These are phyloP conservation scores for Fonsecaea nubica DNA, from an alignment of 2,329 filamentous ascomycete species.

Conservation along the genomic window DNA sequence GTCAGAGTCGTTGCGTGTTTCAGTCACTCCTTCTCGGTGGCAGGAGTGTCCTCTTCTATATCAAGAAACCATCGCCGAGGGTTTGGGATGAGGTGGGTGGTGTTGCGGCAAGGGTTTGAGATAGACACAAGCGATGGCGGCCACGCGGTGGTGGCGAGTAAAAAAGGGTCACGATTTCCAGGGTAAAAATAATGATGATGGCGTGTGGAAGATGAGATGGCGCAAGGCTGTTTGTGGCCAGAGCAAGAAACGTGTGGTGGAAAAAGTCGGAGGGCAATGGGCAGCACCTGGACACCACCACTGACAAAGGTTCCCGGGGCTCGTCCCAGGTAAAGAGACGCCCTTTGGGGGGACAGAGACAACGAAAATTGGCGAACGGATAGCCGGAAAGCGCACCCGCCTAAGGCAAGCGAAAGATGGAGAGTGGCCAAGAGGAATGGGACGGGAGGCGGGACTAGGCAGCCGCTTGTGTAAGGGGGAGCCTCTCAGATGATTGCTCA, in stretches of 20 bases:
- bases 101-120: not conserved
- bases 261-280: not conserved
- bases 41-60: constrained; percentile 2
- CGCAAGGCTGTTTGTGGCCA: constrained; percentile 13
- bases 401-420: constrained; percentile 14
- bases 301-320: not conserved
- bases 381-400: not conserved
- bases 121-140: not conserved
- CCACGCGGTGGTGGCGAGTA: constrained; percentile 2
- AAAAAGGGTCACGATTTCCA: not conserved
- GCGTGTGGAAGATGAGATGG: constrained; percentile 6
- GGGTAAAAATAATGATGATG: constrained; percentile 1
- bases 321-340: not conserved
- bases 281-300: not conserved
- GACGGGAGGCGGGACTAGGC: constrained; percentile 3
- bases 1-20: constrained; percentile 8
- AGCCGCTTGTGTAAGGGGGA: constrained; percentile 14
- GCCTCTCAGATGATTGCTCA: not conserved
- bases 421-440: constrained; percentile 15
- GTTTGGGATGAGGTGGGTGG: not conserved
- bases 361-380: constrained; percentile 10
- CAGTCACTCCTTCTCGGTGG: constrained; percentile 7
- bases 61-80: not conserved
- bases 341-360: not conserved
- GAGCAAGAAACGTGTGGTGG: not conserved